phyloP scores from a whole-genome alignment of 1,284 basidiomycete genomes.

The Heliocybe sulcata region DNA sequence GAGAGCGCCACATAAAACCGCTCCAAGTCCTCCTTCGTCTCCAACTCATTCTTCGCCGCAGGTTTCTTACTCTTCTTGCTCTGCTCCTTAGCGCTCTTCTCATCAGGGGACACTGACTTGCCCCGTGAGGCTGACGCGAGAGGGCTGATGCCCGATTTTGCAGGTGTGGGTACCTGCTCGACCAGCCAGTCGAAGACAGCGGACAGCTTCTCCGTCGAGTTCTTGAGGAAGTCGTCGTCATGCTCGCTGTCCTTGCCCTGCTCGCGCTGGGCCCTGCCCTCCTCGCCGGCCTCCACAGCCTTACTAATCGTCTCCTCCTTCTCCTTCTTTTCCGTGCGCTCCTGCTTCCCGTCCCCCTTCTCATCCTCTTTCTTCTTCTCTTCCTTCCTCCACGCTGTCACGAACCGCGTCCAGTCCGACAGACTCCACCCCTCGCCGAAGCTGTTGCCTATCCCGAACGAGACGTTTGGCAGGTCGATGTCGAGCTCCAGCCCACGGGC shows the following conservation, averaged over 20 bases:
- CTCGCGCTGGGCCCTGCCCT: constrained; percentile 19
- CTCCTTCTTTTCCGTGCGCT: constrained; percentile 1
- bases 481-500: constrained; percentile 61
- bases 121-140: constrained; percentile 13
- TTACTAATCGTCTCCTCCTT: constrained; percentile 11
- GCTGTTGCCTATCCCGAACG: constrained; percentile 14
- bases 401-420: constrained; percentile 55
- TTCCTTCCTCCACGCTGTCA: constrained; percentile 49
- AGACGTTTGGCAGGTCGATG: constrained; percentile 47
- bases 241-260: background rate
- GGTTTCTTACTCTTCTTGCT: constrained; percentile 18
- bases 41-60: constrained; percentile 37
- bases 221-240: constrained; percentile 50
- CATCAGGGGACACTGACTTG: constrained; percentile 7
- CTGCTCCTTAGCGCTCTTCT: constrained; percentile 16
- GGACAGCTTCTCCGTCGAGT: constrained; percentile 64
- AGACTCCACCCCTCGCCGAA: constrained; percentile 46
- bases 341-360: constrained; percentile 10
- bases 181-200: constrained; percentile 72
- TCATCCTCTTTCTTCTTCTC: constrained; percentile 28
- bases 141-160: constrained; percentile 5
- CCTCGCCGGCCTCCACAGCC: constrained; percentile 16
- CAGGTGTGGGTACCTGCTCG: constrained; percentile 51
- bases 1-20: constrained; percentile 71
- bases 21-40: constrained; percentile 60